phyloP scores from a whole-genome alignment of 164 flowering plant species.

The Cinnamomum chago region DNA sequence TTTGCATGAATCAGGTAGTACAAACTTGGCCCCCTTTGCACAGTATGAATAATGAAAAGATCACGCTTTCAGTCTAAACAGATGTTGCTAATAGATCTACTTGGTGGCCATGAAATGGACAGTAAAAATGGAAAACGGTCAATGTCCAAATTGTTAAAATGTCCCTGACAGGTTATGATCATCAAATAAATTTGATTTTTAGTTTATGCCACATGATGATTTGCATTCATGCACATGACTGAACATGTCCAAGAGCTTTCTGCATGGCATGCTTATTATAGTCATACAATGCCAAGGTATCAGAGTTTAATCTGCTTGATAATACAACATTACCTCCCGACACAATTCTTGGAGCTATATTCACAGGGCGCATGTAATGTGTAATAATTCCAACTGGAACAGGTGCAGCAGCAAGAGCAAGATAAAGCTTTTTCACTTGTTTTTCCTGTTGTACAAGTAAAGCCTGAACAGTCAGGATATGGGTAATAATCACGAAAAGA shows the following conservation, averaged over 20 bases:
- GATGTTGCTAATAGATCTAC: too few species aligned
- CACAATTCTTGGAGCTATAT: slow-evolving; percentile 75
- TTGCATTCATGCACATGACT: background rate
- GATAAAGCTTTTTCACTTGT: slow-evolving; percentile 83
- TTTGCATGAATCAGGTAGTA: too few species aligned
- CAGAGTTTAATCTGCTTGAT: background rate
- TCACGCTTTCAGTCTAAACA: too few species aligned
- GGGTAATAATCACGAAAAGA: background rate
- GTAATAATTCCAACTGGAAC: slow-evolving; percentile 67
- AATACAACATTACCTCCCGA: slow-evolving; percentile 53
- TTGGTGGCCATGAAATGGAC: too few species aligned
- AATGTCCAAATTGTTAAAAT: too few species aligned
- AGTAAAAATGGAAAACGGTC: too few species aligned
- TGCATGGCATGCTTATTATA: too few species aligned
- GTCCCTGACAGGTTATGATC: too few species aligned
- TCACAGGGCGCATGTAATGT: slow-evolving; percentile 88
- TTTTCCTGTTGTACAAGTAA: slow-evolving; percentile 50
- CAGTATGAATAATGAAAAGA: too few species aligned
- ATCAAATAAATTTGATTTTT: too few species aligned
- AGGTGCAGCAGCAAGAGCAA: slow-evolving; percentile 88
- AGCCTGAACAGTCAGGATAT: background rate
- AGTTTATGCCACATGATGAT: too few species aligned
- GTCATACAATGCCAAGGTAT: background rate
- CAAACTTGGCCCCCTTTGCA: too few species aligned
- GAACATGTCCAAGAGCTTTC: background rate